These are phyloP conservation scores for Evernia prunastri DNA, from an alignment of 495 filamentous ascomycete genomes.

Conservation along the genomic window DNA sequence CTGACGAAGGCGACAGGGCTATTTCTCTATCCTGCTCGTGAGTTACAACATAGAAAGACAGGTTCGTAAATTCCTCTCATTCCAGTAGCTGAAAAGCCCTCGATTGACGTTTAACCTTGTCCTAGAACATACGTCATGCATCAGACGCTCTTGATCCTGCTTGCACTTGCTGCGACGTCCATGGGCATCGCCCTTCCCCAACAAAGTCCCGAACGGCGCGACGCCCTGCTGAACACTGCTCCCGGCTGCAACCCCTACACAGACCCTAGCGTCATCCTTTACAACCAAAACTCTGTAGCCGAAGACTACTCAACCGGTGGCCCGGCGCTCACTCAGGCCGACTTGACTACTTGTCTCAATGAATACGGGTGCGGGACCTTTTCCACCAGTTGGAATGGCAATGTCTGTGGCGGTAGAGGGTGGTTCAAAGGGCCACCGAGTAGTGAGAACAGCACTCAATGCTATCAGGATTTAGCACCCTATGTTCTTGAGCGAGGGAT, in stretches of 20 bases:
- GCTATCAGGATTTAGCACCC: not conserved
- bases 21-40: not conserved
- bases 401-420: slow-evolving; percentile 2
- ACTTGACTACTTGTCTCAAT: not conserved
- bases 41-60: not conserved
- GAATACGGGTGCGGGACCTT: not conserved
- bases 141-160: not conserved
- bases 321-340: not conserved
- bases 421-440: slow-evolving; percentile 6
- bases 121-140: not conserved
- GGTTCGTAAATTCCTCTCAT: not conserved
- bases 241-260: not conserved
- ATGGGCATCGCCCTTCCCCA: not conserved
- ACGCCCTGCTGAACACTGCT: not conserved
- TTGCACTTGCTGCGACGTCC: not conserved
- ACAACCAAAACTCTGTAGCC: not conserved
- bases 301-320: not conserved
- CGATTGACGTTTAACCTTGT: not conserved
- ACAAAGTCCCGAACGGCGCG: not conserved
- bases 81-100: not conserved
- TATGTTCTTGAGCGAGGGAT: not conserved
- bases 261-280: not conserved
- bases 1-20: not conserved
- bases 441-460: not conserved
- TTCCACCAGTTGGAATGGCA: slow-evolving; percentile 4